phyloP scores from a whole-genome alignment of 1,284 basidiomycete genomes.

The Sanghuangporus weigelae region DNA sequence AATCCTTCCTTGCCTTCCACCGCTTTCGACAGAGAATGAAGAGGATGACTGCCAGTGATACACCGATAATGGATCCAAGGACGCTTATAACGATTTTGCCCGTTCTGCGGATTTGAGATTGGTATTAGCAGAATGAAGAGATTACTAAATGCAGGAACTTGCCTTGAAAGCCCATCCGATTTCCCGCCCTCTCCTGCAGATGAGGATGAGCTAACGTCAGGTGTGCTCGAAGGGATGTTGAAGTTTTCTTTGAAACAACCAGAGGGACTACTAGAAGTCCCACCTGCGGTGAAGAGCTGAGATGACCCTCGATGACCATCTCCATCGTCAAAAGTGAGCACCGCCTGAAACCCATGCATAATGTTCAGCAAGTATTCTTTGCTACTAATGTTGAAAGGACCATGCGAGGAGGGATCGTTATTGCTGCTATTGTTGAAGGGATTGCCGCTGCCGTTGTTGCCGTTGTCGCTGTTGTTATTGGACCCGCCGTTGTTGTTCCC shows the following conservation, averaged over 20 bases:
- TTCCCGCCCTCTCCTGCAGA: background rate
- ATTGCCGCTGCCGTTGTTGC: background rate
- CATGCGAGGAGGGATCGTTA: background rate
- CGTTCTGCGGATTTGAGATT: background rate
- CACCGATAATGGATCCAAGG: background rate
- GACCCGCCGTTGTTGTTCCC: background rate
- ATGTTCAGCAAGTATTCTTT: conserved; percentile 38
- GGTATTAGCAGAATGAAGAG: background rate
- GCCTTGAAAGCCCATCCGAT: conserved; percentile 5
- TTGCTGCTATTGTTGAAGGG: background rate
- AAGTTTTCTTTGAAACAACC: conserved; percentile 14
- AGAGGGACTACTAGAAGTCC: conserved; percentile 10
- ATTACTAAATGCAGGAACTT: background rate
- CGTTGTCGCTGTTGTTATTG: background rate
- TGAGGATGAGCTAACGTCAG: background rate
- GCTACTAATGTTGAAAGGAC: conserved; percentile 1
- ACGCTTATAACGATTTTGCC: background rate
- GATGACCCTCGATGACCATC: conserved; percentile 27
- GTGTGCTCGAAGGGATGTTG: background rate
- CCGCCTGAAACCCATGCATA: conserved; percentile 32
- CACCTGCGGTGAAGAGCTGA: conserved; percentile 19
- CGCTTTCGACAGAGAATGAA: conserved; percentile 9
- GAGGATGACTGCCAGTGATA: background rate
- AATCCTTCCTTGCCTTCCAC: background rate
- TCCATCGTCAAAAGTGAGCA: conserved; percentile 34